phyloP scores from a whole-genome alignment of 208 protist species.

The Acanthamoeba royreba region DNA sequence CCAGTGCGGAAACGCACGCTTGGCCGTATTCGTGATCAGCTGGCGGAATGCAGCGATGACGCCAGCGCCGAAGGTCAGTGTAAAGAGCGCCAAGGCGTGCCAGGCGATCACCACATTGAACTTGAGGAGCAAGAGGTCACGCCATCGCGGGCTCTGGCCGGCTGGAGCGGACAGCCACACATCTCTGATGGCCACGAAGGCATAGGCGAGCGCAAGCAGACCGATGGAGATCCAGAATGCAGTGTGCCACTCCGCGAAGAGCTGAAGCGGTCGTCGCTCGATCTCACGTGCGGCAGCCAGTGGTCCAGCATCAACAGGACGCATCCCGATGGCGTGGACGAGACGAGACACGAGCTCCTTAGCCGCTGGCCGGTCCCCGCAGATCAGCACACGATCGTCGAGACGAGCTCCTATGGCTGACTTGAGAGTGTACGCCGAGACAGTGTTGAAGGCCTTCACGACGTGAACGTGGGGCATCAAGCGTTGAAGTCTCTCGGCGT shows the following conservation, averaged over 20 bases:
- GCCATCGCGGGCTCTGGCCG: background rate
- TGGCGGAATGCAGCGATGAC: background rate
- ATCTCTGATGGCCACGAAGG: slow-evolving; percentile 17
- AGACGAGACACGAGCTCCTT: background rate
- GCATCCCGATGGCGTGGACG: slow-evolving; percentile 23
- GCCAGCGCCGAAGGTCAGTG: background rate
- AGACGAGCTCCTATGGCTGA: background rate
- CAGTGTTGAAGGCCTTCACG: slow-evolving; percentile 46
- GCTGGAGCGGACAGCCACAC: background rate
- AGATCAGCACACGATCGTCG: slow-evolving; percentile 37
- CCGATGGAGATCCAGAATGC: background rate
- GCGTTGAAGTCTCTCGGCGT: slow-evolving; percentile 22
- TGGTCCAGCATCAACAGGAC: background rate
- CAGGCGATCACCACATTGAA: slow-evolving; percentile 36
- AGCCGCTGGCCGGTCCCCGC: background rate
- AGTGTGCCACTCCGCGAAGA: background rate
- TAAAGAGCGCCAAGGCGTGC: background rate
- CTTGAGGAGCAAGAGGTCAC: slow-evolving; percentile 29
- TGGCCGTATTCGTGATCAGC: background rate
- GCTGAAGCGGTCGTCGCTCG: background rate
- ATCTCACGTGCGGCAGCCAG: background rate
- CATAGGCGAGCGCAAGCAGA: background rate
- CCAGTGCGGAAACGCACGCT: background rate
- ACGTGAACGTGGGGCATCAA: slow-evolving; percentile 21
- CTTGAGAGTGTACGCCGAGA: background rate